phyloP scores from a whole-genome alignment of 192 early-diverging fungal genomes.

The Borealophlyctis nickersoniae region DNA sequence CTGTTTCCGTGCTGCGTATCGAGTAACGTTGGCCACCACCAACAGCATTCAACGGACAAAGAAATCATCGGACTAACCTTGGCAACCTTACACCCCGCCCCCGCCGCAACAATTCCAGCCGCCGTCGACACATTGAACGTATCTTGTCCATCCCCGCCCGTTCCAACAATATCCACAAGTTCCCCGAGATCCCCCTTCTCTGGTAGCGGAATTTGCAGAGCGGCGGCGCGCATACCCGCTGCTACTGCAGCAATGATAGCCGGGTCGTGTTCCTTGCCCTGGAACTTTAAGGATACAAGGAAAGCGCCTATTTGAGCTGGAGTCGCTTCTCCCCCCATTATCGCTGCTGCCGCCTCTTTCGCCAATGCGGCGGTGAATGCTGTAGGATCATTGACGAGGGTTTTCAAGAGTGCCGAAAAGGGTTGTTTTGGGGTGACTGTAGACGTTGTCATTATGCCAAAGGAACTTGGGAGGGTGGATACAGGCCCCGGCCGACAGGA shows the following conservation, averaged over 20 bases:
- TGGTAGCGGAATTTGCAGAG: conserved; percentile 54
- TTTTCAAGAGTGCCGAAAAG: conserved; percentile 55
- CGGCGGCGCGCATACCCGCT: conserved; percentile 66
- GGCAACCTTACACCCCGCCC: conserved; percentile 82
- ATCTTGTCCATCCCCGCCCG: conserved; percentile 96
- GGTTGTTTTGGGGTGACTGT: conserved; percentile 1
- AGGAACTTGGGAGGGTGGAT: too few relatives aligned
- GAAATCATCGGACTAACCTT: too few relatives aligned
- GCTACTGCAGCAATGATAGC: conserved; percentile 77
- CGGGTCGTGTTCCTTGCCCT: conserved; percentile 69
- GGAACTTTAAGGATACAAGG: conserved; percentile 71
- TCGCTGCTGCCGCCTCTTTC: conserved; percentile 22
- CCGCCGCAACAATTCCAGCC: conserved; percentile 84
- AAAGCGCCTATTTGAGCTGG: conserved; percentile 87
- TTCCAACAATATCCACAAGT: conserved; percentile 89
- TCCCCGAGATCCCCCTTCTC: conserved; percentile 36
- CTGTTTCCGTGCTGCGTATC: conserved; percentile 80
- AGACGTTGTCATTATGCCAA: background rate
- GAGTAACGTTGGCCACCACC: background rate
- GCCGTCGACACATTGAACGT: conserved; percentile 98
- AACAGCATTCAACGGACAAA: background rate
- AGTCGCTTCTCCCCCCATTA: conserved; percentile 77
- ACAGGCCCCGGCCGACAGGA: too few relatives aligned
- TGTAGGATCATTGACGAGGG: conserved; percentile 42
- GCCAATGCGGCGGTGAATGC: conserved; percentile 23